Base-by-base conservation (phyloP, 257 asterid genomes). In the Fraxinus cuspidata region DNA sequence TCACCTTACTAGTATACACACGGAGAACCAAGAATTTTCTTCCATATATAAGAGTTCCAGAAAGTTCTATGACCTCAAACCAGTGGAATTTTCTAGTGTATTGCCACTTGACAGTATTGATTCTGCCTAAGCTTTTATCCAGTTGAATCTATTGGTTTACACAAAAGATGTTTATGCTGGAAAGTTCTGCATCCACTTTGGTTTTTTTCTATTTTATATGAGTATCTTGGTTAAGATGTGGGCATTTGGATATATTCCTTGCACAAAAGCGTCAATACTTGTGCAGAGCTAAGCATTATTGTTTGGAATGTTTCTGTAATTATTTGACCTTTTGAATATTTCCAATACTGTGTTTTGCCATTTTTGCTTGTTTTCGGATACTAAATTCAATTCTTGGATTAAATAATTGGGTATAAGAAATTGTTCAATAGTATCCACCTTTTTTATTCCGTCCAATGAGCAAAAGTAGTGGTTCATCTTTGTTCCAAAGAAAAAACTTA, bases 71-170 rank as follows among this genome's bases (percentile, higher is more conserved):
- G 37, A 21, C 75, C 51, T 65, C 53, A 32, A 66, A 72, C 53
- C 60, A 32, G 67, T 56, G 21, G 60, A 68, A 37, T 63, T 27
- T 80, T 9, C 44, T 38, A 38, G 44, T 38, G 44, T 72, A 75
- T 73, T 84, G 53, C 71, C 71, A 38, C 44, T 38, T 71, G 51
- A 70, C 12, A 83, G 83, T 69, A 81, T 77, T 35, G 80, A 77
- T 85, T 75, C 84, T 73, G 72, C 53, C 34, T 38, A 32, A 38
- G 28, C 71, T 72, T 73, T 31, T 66, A 29, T 16, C 56, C 47
- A 47, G 68, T 44, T 44, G 12, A 77, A 71, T 25, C 56, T 72
- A 47, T 28, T 42, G 23, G 64, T 40, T 8, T 44, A 23, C 38
- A 1, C 37, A 72, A 32, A 70, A 37, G 34, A 34, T 47, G 35